A percentile compares a stretch with the other conserved stretches of the same genome.
Evolutionary conservation across 306 rosid species (phyloP).

Genomic region (Mimosa bimucronata): DNA sequence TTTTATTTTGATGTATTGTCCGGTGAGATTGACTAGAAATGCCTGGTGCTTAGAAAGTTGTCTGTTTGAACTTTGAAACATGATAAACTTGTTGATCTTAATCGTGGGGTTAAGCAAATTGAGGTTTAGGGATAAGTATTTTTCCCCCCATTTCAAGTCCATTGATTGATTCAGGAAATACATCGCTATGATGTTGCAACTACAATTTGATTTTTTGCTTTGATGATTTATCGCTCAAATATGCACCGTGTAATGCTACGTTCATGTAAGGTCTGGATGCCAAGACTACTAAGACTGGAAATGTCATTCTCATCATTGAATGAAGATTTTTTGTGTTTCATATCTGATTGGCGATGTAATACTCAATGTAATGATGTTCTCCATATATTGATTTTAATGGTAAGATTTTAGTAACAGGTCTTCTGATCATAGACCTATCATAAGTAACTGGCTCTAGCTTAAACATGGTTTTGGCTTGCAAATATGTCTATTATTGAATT

Average conservation of each 20-base stretch:
- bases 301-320: slow-evolving; percentile 13
- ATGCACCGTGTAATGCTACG: background rate
- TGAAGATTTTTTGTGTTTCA: slow-evolving; percentile 1
- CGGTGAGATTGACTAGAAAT: slow-evolving; percentile 11
- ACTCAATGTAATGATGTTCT: background rate
- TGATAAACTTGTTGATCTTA: background rate
- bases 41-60: background rate
- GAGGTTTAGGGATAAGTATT: background rate
- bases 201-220: background rate
- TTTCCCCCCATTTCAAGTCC: background rate
- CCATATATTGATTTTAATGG: slow-evolving; percentile 17
- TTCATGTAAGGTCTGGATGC: background rate
- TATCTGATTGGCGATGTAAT: slow-evolving; percentile 1
- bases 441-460: background rate
- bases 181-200: background rate
- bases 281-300: background rate
- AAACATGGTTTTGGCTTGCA: background rate
- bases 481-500: slow-evolving; percentile 2
- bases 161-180: slow-evolving; percentile 10
- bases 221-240: background rate
- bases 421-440: background rate
- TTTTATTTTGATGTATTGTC: background rate
- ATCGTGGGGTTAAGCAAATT: background rate
- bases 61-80: background rate
- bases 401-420: background rate